Evolutionary conservation across 2,329 filamentous ascomycete species (phyloP).

Genomic region (Claviceps humidiphila): DNA sequence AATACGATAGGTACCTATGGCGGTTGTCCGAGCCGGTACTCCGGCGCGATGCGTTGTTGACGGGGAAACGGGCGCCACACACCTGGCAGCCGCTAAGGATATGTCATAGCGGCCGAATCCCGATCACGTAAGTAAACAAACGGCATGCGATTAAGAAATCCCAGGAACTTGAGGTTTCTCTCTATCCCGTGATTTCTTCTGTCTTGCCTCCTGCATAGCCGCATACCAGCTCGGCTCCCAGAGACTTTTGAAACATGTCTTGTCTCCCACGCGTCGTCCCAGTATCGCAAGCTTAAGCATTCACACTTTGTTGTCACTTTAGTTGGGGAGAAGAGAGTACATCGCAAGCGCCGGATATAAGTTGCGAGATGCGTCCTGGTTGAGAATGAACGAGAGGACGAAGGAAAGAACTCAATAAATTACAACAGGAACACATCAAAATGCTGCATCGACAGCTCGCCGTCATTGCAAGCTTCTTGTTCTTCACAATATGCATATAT

Average conservation of each 20-base stretch:
- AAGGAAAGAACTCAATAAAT: too few relatives aligned
- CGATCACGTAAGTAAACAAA: constrained; percentile 3
- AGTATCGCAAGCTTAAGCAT: too few relatives aligned
- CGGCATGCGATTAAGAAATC: not conserved
- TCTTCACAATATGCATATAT: constrained; percentile 26
- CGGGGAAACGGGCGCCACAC: constrained; percentile 8
- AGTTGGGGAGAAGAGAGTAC: not conserved
- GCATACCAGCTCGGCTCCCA: not conserved
- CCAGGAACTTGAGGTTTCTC: not conserved
- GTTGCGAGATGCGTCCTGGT: not conserved
- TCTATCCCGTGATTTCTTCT: too few relatives aligned
- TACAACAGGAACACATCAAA: not conserved
- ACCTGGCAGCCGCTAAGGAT: not conserved
- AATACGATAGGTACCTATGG: not conserved
- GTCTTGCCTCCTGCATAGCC: not conserved
- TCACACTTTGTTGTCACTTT: too few relatives aligned
- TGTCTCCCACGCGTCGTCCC: not conserved
- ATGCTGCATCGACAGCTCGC: constrained; percentile 23
- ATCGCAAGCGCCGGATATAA: not conserved
- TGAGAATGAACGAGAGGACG: too few relatives aligned
- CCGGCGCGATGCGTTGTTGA: not conserved
- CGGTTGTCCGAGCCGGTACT: not conserved
- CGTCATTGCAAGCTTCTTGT: constrained; percentile 20
- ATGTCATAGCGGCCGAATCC: not conserved
- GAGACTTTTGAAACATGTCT: not conserved